A percentile compares a stretch with the other conserved stretches of the same genome.
phyloP scores from a whole-genome alignment of 371 early-diverging fungal genomes.

The Ordospora pajunii region DNA sequence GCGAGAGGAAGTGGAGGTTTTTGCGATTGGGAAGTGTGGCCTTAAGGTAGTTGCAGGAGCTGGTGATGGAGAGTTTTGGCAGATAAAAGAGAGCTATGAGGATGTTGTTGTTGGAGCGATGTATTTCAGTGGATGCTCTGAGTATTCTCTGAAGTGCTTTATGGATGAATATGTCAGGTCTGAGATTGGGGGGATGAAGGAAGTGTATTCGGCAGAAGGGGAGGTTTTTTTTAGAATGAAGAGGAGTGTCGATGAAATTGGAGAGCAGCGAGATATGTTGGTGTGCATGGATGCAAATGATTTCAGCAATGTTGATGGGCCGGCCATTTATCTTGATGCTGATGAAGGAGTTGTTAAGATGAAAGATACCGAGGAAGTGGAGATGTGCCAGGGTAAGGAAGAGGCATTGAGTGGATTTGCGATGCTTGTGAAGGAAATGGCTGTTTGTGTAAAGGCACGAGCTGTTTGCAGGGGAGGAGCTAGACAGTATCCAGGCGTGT shows the following conservation, averaged over 20 bases:
- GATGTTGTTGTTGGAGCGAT: neutral
- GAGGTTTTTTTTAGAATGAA: neutral
- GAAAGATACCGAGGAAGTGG: neutral
- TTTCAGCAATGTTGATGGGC: neutral
- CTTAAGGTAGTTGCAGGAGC: neutral
- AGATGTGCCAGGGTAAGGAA: neutral
- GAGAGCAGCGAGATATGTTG: neutral
- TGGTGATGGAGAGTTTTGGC: neutral
- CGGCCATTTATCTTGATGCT: neutral
- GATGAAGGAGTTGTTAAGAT: neutral
- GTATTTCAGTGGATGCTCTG: neutral
- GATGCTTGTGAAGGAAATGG: neutral
- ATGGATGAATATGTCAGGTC: neutral
- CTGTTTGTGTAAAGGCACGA: neutral
- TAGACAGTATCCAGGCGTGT: neutral
- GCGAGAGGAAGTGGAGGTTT: neutral
- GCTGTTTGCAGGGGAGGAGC: neutral
- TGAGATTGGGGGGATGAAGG: neutral
- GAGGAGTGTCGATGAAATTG: neutral
- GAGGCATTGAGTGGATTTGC: neutral
- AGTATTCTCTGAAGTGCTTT: neutral
- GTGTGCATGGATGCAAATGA: neutral
- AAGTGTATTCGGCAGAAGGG: neutral
- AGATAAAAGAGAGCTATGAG: neutral
- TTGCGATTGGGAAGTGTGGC: neutral